Evolutionary conservation across 768 basidiomycete species (phyloP), one percentile per base, ranked within the genome.

Genomic region (Porpolomopsis calyptriformis): DNA sequence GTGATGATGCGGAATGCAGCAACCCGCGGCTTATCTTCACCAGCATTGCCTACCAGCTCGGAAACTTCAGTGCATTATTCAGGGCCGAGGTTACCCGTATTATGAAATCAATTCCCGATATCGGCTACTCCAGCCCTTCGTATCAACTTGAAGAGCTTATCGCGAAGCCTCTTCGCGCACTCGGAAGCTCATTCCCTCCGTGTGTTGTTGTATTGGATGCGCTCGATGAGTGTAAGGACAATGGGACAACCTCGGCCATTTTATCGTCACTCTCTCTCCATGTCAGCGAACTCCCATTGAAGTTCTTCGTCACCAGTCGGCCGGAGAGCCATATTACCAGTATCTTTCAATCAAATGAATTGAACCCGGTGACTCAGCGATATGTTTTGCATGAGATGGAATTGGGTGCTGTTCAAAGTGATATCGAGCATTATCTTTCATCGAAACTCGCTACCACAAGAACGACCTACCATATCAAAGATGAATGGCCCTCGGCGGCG

Each of bases 1-100:
- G n/a, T n/a, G n/a, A n/a, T n/a, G n/a, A n/a, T n/a, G n/a, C n/a
- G n/a, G n/a, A n/a, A n/a, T n/a, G n/a, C n/a, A n/a, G n/a, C n/a
- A n/a, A 53, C 7, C 55, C 53, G 3, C 50, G 45, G 19, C 50
- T 52, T 8, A 50, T 68, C 2, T 42, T 66, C 6, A 49, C 64
- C 1, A 64, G 66, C 0, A 43, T 68, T 22, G 60, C 59, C 1
- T 60, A 54, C 2, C 66, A 67, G 26, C 48, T 68, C 1, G 52
- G 52, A 6, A 16, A 39, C 0, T 38, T 39, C 10, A 23, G 41
- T 46, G 45, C 45, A 18, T 24, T n/a, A n/a, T 43, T 47, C 19
- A 47, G 36, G 14, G 24, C 20, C 1, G n/a, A 45, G 4, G 34
- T 59, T 9, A 34, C 25, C 9, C 29, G 40, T 16, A 26, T 45